Percentiles rank a stretch among this genome's conserved stretches.
Conservation (phyloP, 2,329 filamentous ascomycete species). For the Volutella citrinella region DNA sequence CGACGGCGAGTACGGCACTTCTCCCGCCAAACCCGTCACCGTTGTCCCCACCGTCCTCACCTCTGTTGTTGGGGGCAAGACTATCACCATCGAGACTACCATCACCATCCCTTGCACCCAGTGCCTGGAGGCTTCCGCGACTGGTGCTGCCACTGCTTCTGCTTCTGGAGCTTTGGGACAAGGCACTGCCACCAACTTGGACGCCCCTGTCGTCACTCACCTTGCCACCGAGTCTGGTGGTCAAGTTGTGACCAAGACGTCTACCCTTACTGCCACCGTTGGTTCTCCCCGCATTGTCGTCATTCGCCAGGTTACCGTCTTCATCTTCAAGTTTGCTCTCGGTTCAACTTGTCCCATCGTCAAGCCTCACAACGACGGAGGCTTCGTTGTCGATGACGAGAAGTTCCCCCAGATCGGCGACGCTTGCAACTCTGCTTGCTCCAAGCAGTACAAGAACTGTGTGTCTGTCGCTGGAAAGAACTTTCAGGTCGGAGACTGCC, state of each 20-base stretch:
- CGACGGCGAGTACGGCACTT: too few relatives aligned
- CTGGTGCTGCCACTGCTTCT: constrained; percentile 5
- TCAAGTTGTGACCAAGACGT: not conserved
- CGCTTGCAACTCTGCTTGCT: constrained; percentile 21
- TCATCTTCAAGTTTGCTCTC: constrained; percentile 19
- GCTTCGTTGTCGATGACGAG: constrained; percentile 20
- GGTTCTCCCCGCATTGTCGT: constrained; percentile 15
- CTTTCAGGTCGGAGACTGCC: constrained; percentile 21
- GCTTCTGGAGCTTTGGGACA: too few relatives aligned
- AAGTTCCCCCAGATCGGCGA: constrained; percentile 18
- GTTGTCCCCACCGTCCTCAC: constrained; percentile 15
- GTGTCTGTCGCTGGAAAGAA: constrained; percentile 21
- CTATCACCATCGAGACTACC: constrained; percentile 16
- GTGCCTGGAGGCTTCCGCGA: constrained; percentile 5
- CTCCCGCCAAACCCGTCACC: too few relatives aligned
- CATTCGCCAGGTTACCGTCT: constrained; percentile 21
- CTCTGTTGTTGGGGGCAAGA: constrained; percentile 16
- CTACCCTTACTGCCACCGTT: not conserved
- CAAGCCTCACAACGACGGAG: constrained; percentile 15
- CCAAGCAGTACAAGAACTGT: constrained; percentile 24
- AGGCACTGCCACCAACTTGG: constrained; percentile 15
- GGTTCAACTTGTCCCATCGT: constrained; percentile 26
- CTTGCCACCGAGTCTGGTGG: constrained; percentile 5
- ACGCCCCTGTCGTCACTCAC: constrained; percentile 5
- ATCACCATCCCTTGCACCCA: constrained; percentile 18